phyloP scores from a whole-genome alignment of 2,329 filamentous ascomycete genomes.

The Tolypocladium amazonense region DNA sequence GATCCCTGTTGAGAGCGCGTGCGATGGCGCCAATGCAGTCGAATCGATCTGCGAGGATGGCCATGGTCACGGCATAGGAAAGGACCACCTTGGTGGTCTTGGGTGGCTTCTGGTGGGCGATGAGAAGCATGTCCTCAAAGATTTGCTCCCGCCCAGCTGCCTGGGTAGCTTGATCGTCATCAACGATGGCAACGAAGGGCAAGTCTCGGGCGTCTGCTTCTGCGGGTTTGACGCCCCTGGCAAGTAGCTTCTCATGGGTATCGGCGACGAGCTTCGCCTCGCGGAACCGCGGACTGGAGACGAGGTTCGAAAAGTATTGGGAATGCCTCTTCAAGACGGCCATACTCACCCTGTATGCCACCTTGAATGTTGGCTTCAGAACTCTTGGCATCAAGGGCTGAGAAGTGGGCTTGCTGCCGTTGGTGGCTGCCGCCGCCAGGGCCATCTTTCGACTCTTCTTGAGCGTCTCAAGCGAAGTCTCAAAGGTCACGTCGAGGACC shows the following conservation, averaged over 20 bases:
- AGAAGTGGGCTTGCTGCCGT: conserved; percentile 15
- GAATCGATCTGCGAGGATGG: conserved; percentile 64
- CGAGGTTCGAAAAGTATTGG: conserved; percentile 58
- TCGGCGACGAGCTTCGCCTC: conserved; percentile 47
- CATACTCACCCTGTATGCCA: conserved; percentile 51
- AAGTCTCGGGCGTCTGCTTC: conserved; percentile 40
- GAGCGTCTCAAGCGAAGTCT: conserved; percentile 43
- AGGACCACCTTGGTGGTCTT: conserved; percentile 35
- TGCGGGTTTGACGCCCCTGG: conserved; percentile 33
- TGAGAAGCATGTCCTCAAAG: conserved; percentile 57
- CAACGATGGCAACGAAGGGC: conserved; percentile 52
- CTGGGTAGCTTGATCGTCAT: conserved; percentile 59
- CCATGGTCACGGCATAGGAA: conserved; percentile 54
- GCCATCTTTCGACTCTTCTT: conserved; percentile 30
- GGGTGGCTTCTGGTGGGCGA: conserved; percentile 48
- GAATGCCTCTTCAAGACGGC: conserved; percentile 48
- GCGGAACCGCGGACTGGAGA: conserved; percentile 51
- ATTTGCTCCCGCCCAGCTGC: conserved; percentile 47
- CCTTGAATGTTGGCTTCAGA: conserved; percentile 23
- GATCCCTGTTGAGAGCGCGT: conserved; percentile 35
- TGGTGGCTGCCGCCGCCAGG: conserved; percentile 10
- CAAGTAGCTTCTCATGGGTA: conserved; percentile 37
- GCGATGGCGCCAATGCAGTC: conserved; percentile 49
- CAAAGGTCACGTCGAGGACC: conserved; percentile 55
- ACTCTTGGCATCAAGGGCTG: conserved; percentile 10